A percentile compares a stretch with the other conserved stretches of the same genome.
These are phyloP conservation scores for Moniliophthora roreri DNA, from an alignment of 1,284 basidiomycete species.

Conservation along the genomic window DNA sequence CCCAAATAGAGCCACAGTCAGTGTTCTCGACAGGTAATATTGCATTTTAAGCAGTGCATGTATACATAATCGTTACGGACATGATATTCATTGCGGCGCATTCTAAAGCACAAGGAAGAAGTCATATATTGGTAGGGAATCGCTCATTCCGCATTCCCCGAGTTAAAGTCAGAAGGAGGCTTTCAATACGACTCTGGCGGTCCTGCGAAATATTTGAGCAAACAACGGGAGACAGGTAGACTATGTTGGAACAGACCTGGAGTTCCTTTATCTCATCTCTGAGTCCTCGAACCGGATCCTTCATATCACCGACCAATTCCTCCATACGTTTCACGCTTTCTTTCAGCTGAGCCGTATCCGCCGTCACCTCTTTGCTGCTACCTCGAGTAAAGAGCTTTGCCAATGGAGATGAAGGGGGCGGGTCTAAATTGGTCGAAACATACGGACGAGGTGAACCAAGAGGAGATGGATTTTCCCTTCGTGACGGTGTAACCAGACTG, in stretches of 20 bases:
- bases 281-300: conserved; percentile 59
- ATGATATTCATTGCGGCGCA: no score
- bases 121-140: background rate
- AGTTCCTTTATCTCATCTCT: conserved; percentile 80
- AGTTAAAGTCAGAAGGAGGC: conserved; percentile 56
- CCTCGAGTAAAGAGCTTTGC: conserved; percentile 46
- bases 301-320: conserved; percentile 58
- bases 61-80: no score
- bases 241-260: conserved; percentile 46
- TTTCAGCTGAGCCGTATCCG: conserved; percentile 32
- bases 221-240: conserved; percentile 6
- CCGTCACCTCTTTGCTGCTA: conserved; percentile 12
- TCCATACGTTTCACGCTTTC: conserved; percentile 55
- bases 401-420: conserved; percentile 38
- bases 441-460: conserved; percentile 21
- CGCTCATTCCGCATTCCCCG: conserved; percentile 44
- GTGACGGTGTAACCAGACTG: conserved; percentile 15
- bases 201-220: conserved; percentile 50
- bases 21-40: no score
- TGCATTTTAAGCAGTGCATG: no score
- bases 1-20: no score
- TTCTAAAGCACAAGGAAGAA: no score
- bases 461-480: conserved; percentile 14
- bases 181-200: conserved; percentile 77
- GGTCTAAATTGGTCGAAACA: conserved; percentile 8